phyloP scores from a whole-genome alignment of 2,329 filamentous ascomycete genomes.

The Immersiporthe knoxdaviesiana region DNA sequence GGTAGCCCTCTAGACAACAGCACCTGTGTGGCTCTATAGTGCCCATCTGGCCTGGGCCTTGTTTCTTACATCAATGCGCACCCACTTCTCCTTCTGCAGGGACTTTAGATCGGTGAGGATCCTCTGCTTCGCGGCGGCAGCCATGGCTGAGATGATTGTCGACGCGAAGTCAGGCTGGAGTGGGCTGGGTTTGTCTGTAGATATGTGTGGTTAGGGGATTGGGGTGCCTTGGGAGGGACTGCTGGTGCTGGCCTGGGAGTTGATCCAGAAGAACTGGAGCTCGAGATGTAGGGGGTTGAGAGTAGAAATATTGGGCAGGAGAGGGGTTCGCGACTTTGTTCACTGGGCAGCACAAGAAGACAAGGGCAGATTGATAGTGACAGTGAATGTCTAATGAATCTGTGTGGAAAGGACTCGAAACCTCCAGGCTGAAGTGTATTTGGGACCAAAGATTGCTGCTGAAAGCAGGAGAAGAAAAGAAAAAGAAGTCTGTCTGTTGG shows the following conservation, averaged over 20 bases:
- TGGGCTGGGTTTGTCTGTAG: background rate
- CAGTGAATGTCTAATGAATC: background rate
- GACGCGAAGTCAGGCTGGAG: background rate
- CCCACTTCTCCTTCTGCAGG: slow-evolving; percentile 89
- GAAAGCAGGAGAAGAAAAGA: background rate
- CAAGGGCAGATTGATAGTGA: slow-evolving; percentile 2
- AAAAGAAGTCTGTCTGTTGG: background rate
- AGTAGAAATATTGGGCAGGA: background rate
- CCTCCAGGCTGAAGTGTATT: background rate
- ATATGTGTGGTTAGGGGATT: too few relatives aligned
- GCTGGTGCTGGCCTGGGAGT: background rate
- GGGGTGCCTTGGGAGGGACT: background rate
- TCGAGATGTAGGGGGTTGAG: background rate
- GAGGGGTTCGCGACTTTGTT: background rate
- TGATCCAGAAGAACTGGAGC: background rate
- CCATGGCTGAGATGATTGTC: slow-evolving; percentile 41
- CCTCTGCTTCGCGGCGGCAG: slow-evolving; percentile 67
- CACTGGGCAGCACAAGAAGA: background rate
- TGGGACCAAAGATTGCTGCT: background rate
- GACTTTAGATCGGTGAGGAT: slow-evolving; percentile 87
- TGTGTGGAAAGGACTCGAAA: background rate
- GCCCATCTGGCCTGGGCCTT: background rate
- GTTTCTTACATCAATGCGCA: slow-evolving; percentile 75
- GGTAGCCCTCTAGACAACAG: background rate
- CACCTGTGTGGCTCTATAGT: slow-evolving; percentile 9